A percentile compares a stretch with the other conserved stretches of the same genome.
Evolutionary conservation across 2,329 filamentous ascomycete genomes (phyloP).

Genomic region (Parafenestella ontariensis): DNA sequence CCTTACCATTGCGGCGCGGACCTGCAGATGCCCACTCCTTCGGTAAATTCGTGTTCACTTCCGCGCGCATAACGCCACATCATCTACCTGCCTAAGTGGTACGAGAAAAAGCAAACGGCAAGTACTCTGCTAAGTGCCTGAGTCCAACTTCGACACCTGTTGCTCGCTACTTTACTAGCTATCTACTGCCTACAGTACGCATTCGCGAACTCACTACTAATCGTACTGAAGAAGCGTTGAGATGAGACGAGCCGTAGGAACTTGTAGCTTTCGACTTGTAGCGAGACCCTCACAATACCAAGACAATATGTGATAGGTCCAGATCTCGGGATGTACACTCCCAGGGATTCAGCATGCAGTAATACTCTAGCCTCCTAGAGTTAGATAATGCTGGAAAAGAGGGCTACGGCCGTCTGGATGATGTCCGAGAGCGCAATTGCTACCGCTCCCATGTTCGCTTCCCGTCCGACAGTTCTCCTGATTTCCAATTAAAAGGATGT

Average conservation of each 20-base stretch:
- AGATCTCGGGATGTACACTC: background rate
- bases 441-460: too few species aligned
- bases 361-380: background rate
- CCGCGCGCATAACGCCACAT: background rate
- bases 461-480: background rate
- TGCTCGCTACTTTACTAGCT: background rate
- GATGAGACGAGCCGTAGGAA: too few species aligned
- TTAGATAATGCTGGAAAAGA: background rate
- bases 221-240: too few species aligned
- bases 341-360: background rate
- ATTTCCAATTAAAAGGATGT: slow-evolving; percentile 1
- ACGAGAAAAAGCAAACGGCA: too few species aligned
- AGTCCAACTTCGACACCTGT: background rate
- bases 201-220: too few species aligned
- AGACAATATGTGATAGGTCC: background rate
- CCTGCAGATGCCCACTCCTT: background rate
- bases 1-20: background rate
- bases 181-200: too few species aligned
- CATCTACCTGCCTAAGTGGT: background rate
- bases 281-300: background rate
- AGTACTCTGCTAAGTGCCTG: background rate
- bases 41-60: background rate
- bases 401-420: background rate
- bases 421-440: background rate
- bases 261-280: too few species aligned